phyloP scores from a whole-genome alignment of 306 rosid genomes.

The Carpinus fangiana region DNA sequence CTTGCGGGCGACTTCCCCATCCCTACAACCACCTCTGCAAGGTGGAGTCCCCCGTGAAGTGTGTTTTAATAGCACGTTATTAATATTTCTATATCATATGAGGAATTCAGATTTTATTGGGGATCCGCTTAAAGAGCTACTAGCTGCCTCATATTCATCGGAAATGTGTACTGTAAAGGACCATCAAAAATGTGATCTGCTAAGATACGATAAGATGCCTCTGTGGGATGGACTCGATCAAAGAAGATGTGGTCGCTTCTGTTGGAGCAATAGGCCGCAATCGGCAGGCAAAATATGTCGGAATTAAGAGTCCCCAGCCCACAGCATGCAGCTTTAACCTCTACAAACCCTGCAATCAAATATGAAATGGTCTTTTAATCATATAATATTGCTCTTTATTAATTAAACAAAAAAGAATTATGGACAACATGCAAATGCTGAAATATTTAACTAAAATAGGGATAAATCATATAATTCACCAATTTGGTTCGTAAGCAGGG shows the following conservation, averaged over 20 bases:
- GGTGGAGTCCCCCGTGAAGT: too few relatives aligned
- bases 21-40: too few relatives aligned
- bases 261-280: constrained; percentile 51
- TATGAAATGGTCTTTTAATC: not conserved
- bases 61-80: too few relatives aligned
- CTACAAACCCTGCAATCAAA: constrained; percentile 52
- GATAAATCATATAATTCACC: too few relatives aligned
- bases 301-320: constrained; percentile 62
- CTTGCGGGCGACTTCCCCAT: too few relatives aligned
- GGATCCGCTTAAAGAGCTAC: constrained; percentile 41
- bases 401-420: not conserved
- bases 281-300: constrained; percentile 45
- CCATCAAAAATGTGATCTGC: constrained; percentile 52
- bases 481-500: too few relatives aligned
- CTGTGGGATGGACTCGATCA: constrained; percentile 72
- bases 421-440: not conserved
- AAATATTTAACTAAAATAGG: too few relatives aligned
- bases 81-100: too few relatives aligned
- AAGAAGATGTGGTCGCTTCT: constrained; percentile 71
- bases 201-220: constrained; percentile 46
- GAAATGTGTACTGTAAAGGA: constrained; percentile 44
- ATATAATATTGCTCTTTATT: not conserved
- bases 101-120: not conserved
- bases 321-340: constrained; percentile 64
- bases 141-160: constrained; percentile 55